phyloP scores from a whole-genome alignment of 2,329 filamentous ascomycete genomes.

The Alternaria dauci region DNA sequence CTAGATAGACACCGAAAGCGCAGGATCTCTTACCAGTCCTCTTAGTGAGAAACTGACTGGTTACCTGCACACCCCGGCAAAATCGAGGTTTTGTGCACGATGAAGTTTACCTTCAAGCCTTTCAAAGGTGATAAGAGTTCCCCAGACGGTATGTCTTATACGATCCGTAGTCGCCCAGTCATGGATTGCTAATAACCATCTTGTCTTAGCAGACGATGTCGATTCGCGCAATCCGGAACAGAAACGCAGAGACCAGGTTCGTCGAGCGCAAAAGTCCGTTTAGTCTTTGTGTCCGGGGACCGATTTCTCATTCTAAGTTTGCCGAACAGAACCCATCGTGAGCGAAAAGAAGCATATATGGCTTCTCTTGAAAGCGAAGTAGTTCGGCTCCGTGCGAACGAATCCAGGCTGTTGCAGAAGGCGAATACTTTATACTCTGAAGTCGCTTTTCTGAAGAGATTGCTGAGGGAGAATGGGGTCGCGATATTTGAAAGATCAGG shows the following conservation, averaged over 20 bases:
- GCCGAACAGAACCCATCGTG: constrained; percentile 37
- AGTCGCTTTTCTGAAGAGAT: constrained; percentile 29
- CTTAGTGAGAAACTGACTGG: not conserved
- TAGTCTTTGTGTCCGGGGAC: not conserved
- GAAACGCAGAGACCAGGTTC: constrained; percentile 50
- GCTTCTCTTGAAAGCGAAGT: constrained; percentile 41
- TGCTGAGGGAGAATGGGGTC: constrained; percentile 32
- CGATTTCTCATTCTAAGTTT: not conserved
- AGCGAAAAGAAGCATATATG: constrained; percentile 47
- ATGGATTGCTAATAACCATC: not conserved
- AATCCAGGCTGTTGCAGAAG: constrained; percentile 40
- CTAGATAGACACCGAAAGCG: not conserved
- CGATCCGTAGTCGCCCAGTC: not conserved
- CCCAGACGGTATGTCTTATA: constrained; percentile 3
- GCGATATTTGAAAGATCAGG: constrained; percentile 2
- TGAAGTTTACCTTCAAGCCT: constrained; percentile 28
- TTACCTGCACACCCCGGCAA: not conserved
- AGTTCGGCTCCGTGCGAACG: constrained; percentile 40
- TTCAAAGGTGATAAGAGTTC: constrained; percentile 14
- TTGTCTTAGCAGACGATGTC: not conserved
- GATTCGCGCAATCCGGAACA: constrained; percentile 12
- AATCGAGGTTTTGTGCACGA: not conserved
- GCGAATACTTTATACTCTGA: constrained; percentile 34
- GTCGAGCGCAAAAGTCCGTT: constrained; percentile 44
- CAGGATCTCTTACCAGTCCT: not conserved